Evolutionary conservation across 2,329 filamentous ascomycete species (phyloP).

Genomic region (Xylaria sp.): DNA sequence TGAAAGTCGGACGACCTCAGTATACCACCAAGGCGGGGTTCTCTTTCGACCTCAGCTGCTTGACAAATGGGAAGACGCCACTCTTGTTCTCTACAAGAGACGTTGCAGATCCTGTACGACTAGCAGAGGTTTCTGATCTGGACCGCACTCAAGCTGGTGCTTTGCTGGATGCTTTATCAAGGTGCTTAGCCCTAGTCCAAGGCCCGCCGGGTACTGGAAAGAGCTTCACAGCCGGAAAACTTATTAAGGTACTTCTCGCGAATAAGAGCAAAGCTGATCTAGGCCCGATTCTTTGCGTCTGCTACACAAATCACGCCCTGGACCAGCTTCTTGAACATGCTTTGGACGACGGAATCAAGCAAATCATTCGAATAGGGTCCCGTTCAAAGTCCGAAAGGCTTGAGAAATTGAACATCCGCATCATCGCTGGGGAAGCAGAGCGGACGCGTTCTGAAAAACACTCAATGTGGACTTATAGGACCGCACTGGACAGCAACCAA

Average conservation of each 20-base stretch:
- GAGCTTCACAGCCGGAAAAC: constrained; percentile 50
- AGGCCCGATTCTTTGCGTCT: constrained; percentile 55
- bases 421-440: constrained; percentile 35
- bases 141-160: constrained; percentile 56
- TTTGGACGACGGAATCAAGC: constrained; percentile 46
- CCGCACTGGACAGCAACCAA: constrained; percentile 14
- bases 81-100: constrained; percentile 28
- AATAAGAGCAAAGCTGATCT: constrained; percentile 44
- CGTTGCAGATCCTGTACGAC: constrained; percentile 19
- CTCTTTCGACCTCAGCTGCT: constrained; percentile 46
- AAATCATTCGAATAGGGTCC: constrained; percentile 65
- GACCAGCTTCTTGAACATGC: constrained; percentile 65
- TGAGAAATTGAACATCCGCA: constrained; percentile 52
- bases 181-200: constrained; percentile 64
- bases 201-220: constrained; percentile 75
- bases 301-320: constrained; percentile 55
- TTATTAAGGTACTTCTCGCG: constrained; percentile 58
- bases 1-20: constrained; percentile 47
- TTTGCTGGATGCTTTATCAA: constrained; percentile 54
- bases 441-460: constrained; percentile 46
- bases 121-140: constrained; percentile 47
- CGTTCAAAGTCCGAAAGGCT: constrained; percentile 59
- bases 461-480: constrained; percentile 32
- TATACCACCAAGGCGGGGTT: constrained; percentile 56
- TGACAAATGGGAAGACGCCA: constrained; percentile 29